phyloP scores from a whole-genome alignment of 2,329 filamentous ascomycete genomes.

The Ophiostoma ulmi region DNA sequence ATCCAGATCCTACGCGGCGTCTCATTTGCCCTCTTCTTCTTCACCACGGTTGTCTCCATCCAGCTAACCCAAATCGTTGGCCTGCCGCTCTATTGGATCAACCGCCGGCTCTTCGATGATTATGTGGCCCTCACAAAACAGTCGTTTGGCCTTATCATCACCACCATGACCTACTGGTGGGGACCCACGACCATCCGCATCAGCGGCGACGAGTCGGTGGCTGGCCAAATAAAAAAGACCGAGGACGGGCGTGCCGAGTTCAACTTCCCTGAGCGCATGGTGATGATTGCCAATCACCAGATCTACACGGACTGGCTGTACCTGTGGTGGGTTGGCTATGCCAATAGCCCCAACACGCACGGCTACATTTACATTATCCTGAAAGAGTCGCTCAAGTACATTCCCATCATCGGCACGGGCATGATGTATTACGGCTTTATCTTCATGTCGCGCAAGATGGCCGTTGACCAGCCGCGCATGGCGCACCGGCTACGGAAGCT shows the following conservation, averaged over 20 bases:
- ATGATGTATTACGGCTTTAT: conserved; percentile 88
- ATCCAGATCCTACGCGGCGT: conserved; percentile 50
- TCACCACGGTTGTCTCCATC: conserved; percentile 43
- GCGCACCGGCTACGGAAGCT: conserved; percentile 68
- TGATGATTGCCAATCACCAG: conserved; percentile 83
- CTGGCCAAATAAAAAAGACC: conserved; percentile 65
- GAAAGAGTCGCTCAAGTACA: conserved; percentile 77
- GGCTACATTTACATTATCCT: conserved; percentile 86
- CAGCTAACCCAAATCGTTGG: conserved; percentile 71
- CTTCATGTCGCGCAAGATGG: conserved; percentile 87
- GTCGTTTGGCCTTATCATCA: conserved; percentile 72
- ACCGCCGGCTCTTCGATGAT: conserved; percentile 72
- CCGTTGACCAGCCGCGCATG: conserved; percentile 69
- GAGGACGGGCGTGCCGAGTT: conserved; percentile 70
- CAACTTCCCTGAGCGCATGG: conserved; percentile 72
- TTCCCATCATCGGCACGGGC: conserved; percentile 73
- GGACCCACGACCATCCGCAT: conserved; percentile 77
- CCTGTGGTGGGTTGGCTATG: conserved; percentile 91
- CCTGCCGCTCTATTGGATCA: conserved; percentile 67
- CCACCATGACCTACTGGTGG: conserved; percentile 80
- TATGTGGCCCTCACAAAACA: conserved; percentile 87
- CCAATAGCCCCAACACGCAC: conserved; percentile 67
- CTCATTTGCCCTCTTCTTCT: conserved; percentile 50
- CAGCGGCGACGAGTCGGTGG: conserved; percentile 75
- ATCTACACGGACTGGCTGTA: conserved; percentile 92